Base-by-base conservation (phyloP, 176 grass and related monocot genomes). In the Avena atlantica region DNA sequence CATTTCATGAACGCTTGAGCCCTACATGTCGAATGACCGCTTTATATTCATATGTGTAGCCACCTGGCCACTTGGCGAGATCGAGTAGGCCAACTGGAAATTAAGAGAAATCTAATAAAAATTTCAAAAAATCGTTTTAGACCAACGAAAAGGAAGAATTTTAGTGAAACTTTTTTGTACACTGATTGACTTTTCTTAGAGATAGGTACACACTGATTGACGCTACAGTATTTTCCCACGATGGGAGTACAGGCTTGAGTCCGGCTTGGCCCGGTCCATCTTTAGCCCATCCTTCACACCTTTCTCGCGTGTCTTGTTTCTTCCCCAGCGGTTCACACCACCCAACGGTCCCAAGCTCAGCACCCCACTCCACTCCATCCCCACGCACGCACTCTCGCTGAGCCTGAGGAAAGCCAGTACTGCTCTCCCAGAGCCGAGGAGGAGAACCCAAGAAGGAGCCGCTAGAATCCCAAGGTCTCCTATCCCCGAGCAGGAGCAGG, bases 391-490 rank as follows among this genome's bases (percentile, higher is more conserved):
- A 0, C 12, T 20, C 60, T 4, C 60, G 24, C 60, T 12, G 21
- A 63, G 60, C 11, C 49, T 50, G 60, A 24, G 60, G 2, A 63
- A 21, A 61, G 7, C 20, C 55, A 7, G 0, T 48, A 10, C 45
- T 48, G 45, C 24, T 19, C 44, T 49, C 47, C 66, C 65, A 47
- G 16, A 78, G 29, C 23, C n/a, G 29, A 25, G 81, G 27, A 34
- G 50, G 45, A 14, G 85, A 49, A 11, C 85, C 89, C 80, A 53
- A 87, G 31, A 56, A 83, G 55, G 45, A 83, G 85, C 73, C n/a
- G 81, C 50, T 8, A 91, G 69, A 81, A 91, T 80, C 89, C 76
- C 69, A 80, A 69, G 68, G 27, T 36, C 81, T 60, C 67, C 58
- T 34, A 44, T 52, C 74, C 67, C 44, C 58, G 31, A 80, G 58